Conservation (phyloP, 1,139 yeast species). For the Blastobotrys elegans region DNA sequence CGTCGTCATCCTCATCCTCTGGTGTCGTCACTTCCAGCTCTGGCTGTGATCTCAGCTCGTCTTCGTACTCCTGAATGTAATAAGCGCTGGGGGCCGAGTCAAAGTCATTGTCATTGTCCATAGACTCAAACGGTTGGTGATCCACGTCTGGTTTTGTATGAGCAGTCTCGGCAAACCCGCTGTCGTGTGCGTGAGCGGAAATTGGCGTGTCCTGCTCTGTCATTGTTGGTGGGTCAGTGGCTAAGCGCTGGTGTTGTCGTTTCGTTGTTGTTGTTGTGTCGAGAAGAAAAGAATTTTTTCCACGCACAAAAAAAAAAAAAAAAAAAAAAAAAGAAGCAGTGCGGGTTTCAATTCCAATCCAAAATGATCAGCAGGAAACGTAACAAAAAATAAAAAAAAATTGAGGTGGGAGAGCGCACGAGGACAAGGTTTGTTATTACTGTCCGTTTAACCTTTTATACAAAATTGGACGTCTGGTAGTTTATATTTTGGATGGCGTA, state of each 20-base stretch:
- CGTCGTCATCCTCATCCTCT: neutral
- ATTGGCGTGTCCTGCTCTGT: neutral
- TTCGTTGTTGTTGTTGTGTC: neutral
- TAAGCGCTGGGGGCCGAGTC: too few species aligned
- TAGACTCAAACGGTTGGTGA: too few species aligned
- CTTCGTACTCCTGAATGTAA: neutral
- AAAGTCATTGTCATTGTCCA: too few species aligned
- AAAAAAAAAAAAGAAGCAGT: neutral
- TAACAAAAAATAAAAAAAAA: neutral
- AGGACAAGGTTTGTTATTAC: too few species aligned
- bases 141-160: too few species aligned
- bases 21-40: neutral
- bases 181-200: neutral
- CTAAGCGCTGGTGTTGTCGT: neutral
- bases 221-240: too few species aligned
- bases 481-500: too few species aligned
- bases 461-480: too few species aligned
- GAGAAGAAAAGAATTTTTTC: too few species aligned
- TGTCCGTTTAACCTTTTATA: too few species aligned
- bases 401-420: neutral
- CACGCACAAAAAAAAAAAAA: too few species aligned
- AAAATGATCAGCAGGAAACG: neutral
- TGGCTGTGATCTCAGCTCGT: neutral
- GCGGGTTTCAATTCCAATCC: neutral
- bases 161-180: neutral